Conservation (phyloP, 768 basidiomycete species). For the Amanita jacksonii region DNA sequence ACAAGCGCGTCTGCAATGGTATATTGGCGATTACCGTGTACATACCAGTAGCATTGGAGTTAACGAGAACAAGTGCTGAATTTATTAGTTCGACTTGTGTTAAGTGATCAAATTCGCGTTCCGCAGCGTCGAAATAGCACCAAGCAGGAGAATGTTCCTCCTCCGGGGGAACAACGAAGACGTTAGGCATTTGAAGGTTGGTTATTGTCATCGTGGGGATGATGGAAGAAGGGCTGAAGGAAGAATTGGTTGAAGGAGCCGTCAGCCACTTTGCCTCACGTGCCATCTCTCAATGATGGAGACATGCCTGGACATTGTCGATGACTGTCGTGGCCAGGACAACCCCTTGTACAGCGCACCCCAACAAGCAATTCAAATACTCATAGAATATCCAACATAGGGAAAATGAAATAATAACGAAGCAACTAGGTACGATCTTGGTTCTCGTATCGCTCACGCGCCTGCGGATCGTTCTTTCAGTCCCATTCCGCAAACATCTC, state of each 20-base stretch:
- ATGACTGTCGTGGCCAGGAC: no score
- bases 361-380: background rate
- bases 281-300: conserved; percentile 21
- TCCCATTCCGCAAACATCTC: conserved; percentile 19
- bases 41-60: background rate
- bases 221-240: conserved; percentile 5
- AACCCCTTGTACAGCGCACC: no score
- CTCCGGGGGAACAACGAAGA: conserved; percentile 49
- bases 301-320: no score
- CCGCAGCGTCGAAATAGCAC: conserved; percentile 47
- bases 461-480: conserved; percentile 17
- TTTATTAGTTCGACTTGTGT: conserved; percentile 1
- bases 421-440: conserved; percentile 12
- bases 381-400: background rate
- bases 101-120: conserved; percentile 10
- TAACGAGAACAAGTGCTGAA: conserved; percentile 4
- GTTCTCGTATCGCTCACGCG: conserved; percentile 31
- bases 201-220: conserved; percentile 10
- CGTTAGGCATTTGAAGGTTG: conserved; percentile 31
- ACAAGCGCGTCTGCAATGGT: background rate
- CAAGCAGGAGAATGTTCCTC: conserved; percentile 46
- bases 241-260: background rate
- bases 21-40: no score
- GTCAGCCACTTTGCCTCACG: conserved; percentile 22
- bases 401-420: background rate